Evolutionary conservation across 1,139 yeast genomes (phyloP).

Genomic region (Yueomyces sp.): DNA sequence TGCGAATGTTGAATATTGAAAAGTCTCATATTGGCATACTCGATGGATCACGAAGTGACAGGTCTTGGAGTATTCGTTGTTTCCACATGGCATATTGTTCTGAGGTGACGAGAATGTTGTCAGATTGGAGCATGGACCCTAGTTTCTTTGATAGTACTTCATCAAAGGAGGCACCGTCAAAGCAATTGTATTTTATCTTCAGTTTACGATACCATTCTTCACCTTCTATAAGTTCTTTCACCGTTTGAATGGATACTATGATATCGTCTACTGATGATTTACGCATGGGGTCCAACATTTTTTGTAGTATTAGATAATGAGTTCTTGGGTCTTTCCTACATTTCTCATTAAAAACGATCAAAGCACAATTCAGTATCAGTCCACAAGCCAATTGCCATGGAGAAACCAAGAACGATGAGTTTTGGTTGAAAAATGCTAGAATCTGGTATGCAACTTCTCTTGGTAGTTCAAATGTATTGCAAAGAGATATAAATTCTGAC

Average conservation of each 20-base stretch:
- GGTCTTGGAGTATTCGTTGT: slow-evolving; percentile 16
- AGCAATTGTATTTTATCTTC: slow-evolving; percentile 26
- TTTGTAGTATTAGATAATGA: slow-evolving; percentile 34
- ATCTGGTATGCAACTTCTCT: slow-evolving; percentile 37
- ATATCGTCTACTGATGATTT: slow-evolving; percentile 36
- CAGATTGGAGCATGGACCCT: slow-evolving; percentile 24
- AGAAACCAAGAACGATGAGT: slow-evolving; percentile 41
- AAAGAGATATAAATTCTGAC: slow-evolving; percentile 42
- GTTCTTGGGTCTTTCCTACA: slow-evolving; percentile 37
- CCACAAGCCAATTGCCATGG: slow-evolving; percentile 67
- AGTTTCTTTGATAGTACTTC: slow-evolving; percentile 16
- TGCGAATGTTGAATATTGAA: too few relatives aligned
- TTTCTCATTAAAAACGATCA: slow-evolving; percentile 38
- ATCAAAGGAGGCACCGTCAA: slow-evolving; percentile 17
- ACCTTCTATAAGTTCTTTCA: slow-evolving; percentile 39
- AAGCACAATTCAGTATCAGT: slow-evolving; percentile 44
- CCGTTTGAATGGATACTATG: slow-evolving; percentile 38
- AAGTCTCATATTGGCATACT: too few relatives aligned
- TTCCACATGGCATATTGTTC: slow-evolving; percentile 23
- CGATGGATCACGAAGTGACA: slow-evolving; percentile 12
- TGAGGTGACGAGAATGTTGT: slow-evolving; percentile 16
- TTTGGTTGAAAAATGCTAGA: slow-evolving; percentile 37
- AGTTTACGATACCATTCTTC: slow-evolving; percentile 42
- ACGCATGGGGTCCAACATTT: slow-evolving; percentile 42
- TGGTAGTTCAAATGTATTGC: slow-evolving; percentile 54